These are phyloP conservation scores for Mycosphaerella sp. DNA, from an alignment of 2,329 filamentous ascomycete species.

Conservation along the genomic window DNA sequence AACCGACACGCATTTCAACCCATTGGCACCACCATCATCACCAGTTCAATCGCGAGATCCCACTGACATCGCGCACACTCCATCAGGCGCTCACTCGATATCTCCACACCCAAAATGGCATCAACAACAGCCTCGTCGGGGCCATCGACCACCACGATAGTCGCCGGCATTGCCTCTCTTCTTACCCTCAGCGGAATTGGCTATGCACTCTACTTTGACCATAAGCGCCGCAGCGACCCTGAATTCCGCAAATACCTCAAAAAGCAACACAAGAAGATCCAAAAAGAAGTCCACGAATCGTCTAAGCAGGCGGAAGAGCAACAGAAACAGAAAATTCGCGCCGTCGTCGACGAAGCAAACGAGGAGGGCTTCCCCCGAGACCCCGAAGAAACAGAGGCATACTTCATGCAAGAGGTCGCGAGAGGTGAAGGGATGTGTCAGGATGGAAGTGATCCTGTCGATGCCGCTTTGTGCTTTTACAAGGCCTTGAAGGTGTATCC, in stretches of 20 bases:
- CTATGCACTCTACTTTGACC: slow-evolving; percentile 62
- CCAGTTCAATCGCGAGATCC: not conserved
- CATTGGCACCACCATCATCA: not conserved
- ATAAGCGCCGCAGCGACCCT: slow-evolving; percentile 57
- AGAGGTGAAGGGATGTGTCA: slow-evolving; percentile 75
- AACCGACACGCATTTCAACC: too few relatives aligned
- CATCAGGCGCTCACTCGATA: not conserved
- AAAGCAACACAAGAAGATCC: slow-evolving; percentile 67
- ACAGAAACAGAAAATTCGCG: slow-evolving; percentile 68
- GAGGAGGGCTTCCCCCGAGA: slow-evolving; percentile 86
- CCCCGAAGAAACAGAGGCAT: slow-evolving; percentile 88
- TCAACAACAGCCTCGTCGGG: slow-evolving; percentile 30
- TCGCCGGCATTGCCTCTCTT: slow-evolving; percentile 53
- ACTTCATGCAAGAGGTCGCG: slow-evolving; percentile 94
- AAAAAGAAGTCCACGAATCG: slow-evolving; percentile 64
- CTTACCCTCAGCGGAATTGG: slow-evolving; percentile 54
- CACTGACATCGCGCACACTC: not conserved
- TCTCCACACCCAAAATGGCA: slow-evolving; percentile 26
- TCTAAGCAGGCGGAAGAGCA: slow-evolving; percentile 58
- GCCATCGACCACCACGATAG: slow-evolving; percentile 53
- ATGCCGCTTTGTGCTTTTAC: slow-evolving; percentile 93
- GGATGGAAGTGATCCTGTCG: slow-evolving; percentile 71
- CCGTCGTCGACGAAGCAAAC: slow-evolving; percentile 71
- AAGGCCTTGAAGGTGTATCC: slow-evolving; percentile 98
- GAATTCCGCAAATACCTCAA: slow-evolving; percentile 59